Base-by-base conservation (phyloP, 2,329 filamentous ascomycete species). In the Colletotrichum musae region DNA sequence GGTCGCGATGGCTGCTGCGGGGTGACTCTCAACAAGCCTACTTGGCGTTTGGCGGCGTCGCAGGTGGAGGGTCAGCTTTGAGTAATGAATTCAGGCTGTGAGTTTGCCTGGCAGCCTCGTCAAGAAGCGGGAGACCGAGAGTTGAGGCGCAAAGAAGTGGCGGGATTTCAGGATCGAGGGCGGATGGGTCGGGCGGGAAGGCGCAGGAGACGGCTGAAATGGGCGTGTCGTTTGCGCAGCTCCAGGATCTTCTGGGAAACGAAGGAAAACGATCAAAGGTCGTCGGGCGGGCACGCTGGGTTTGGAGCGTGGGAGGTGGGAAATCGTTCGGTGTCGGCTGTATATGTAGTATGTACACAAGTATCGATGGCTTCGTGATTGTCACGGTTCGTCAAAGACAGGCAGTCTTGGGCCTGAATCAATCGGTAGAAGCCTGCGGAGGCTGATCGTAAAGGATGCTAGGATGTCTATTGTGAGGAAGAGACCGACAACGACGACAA, bases 361-460 rank as follows among this genome's bases (percentile, higher is more conserved):
- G 43, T 9, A 26, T 45, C 15, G 64, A 26, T 45, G 15, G 64
- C 47, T 39, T 58, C 28, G 28, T 45, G 32, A 54, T 58, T 58
- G 58, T 70, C 64, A 61, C 41, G 39, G 28, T 47, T 36, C 47
- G 47, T 70, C 63, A 70, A 70, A 70, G 68, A 47, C 58, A 48
- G 58, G 43, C 62, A 24, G 57, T 43, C 41, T 18, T 45, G 28
- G 48, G n/a, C 58, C 52, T 68, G 58, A 68, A 39, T 70, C 64
- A 70, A 68, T 70, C 68, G 64, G 32, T 47, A 52, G 56, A n/a
- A 68, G 58, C 36, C 50, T 45, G 26, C 52, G 9, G 57, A 58
- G 18, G 45, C 52, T 68, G 32, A 48, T 59, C 63, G 67, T 56
- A 70, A 70, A 70, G 68, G 64, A 64, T 18, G 16, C 50, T 52